A percentile compares a stretch with the other conserved stretches of the same genome.
These are phyloP conservation scores for Botryotinia convoluta DNA, from an alignment of 2,329 filamentous ascomycete genomes.

Conservation along the genomic window DNA sequence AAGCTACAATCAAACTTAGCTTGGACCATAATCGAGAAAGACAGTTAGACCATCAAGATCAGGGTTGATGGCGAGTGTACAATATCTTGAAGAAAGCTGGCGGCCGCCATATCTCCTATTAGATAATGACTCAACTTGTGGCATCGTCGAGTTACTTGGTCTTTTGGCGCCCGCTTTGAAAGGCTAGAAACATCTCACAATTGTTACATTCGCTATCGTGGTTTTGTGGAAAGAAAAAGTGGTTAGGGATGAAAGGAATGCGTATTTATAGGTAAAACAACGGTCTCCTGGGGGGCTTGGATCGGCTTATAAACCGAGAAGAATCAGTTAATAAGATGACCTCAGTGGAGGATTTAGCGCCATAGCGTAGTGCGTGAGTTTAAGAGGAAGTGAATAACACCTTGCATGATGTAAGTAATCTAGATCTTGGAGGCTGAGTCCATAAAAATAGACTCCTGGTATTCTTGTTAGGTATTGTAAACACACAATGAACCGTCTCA, in stretches of 20 bases:
- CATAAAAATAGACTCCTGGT: not conserved
- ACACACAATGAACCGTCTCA: not conserved
- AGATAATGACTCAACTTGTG: not conserved
- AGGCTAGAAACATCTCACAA: accelerated
- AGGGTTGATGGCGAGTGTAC: not conserved
- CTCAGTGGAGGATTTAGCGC: too few species aligned
- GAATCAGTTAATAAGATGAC: not conserved
- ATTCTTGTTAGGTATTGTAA: not conserved
- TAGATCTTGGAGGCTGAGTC: not conserved
- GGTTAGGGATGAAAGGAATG: not conserved
- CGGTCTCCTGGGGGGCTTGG: not conserved
- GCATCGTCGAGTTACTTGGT: not conserved
- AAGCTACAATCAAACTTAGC: not conserved
- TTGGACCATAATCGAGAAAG: not conserved
- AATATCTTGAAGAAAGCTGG: not conserved
- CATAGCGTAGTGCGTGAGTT: not conserved
- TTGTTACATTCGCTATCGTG: accelerated
- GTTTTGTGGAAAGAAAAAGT: not conserved
- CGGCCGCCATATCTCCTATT: not conserved
- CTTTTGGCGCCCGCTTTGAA: not conserved
- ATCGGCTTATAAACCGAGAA: not conserved
- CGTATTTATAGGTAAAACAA: not conserved
- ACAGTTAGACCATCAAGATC: not conserved
- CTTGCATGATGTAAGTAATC: not conserved
- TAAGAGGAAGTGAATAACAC: not conserved